phyloP scores from a whole-genome alignment of 2,329 filamentous ascomycete genomes.

The Aspergillus proliferans region DNA sequence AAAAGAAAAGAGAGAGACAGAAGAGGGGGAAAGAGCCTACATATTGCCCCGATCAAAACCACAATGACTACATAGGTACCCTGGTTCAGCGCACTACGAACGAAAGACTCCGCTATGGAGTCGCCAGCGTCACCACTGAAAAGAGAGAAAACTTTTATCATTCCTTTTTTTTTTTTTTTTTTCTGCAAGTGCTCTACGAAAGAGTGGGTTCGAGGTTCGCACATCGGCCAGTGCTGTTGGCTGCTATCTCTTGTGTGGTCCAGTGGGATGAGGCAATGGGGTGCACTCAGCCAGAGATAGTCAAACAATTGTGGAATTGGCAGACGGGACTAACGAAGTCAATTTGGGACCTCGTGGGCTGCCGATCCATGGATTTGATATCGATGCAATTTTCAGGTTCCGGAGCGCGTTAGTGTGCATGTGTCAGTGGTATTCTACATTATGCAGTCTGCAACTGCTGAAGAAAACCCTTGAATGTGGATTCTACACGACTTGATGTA shows the following conservation, averaged over 20 bases:
- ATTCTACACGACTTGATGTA: neutral
- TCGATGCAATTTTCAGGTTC: neutral
- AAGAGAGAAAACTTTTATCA: neutral
- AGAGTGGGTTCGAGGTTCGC: neutral
- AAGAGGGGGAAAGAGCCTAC: neutral
- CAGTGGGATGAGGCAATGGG: neutral
- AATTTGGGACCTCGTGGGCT: neutral
- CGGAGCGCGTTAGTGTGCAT: neutral
- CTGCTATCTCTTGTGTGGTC: neutral
- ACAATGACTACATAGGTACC: too few relatives aligned
- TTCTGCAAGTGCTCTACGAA: neutral
- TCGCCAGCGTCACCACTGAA: neutral
- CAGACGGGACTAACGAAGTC: neutral
- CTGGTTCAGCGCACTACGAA: neutral
- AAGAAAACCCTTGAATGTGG: neutral
- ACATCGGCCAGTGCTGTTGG: neutral
- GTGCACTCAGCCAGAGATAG: neutral
- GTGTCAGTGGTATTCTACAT: neutral
- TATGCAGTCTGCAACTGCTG: neutral
- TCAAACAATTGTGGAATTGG: neutral
- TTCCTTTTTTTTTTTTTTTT: neutral
- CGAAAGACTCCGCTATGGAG: neutral
- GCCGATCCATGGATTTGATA: neutral
- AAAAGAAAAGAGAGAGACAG: neutral
- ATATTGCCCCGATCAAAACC: neutral